Evolutionary conservation across 768 basidiomycete genomes (phyloP).

Genomic region (Pleurotus sapidus): DNA sequence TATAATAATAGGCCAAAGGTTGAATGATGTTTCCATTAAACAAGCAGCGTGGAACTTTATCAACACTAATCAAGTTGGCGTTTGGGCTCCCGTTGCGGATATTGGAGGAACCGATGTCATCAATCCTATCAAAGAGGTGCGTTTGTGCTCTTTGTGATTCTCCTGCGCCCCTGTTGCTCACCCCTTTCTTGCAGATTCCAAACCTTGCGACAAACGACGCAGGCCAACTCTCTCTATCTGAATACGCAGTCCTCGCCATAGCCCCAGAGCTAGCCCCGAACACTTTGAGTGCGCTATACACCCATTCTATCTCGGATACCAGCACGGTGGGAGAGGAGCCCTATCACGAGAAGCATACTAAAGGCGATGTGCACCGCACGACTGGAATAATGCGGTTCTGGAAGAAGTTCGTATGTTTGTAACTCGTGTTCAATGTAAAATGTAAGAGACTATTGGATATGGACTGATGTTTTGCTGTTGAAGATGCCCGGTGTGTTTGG

Average conservation of each 20-base stretch:
- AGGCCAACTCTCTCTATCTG: conserved; percentile 26
- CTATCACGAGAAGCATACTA: too few species aligned
- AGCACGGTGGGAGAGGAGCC: neutral
- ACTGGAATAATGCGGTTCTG: neutral
- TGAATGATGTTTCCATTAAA: conserved; percentile 27
- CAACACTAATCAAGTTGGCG: conserved; percentile 27
- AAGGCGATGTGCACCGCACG: neutral
- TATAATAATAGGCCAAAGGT: conserved; percentile 19
- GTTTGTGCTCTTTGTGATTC: conserved; percentile 16
- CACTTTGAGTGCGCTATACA: neutral
- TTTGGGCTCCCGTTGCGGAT: conserved; percentile 33
- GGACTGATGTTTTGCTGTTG: too few species aligned
- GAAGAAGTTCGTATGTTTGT: too few species aligned
- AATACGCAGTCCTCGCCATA: conserved; percentile 34
- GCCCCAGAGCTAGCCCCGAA: conserved; percentile 29
- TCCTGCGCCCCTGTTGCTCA: neutral
- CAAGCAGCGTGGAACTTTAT: conserved; percentile 33
- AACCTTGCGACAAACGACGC: conserved; percentile 35
- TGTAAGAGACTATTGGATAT: too few species aligned
- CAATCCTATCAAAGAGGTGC: conserved; percentile 39
- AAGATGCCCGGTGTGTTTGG: too few species aligned
- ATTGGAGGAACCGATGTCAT: conserved; percentile 45
- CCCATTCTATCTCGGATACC: neutral
- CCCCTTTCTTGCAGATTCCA: conserved; percentile 20
- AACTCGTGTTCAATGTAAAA: too few species aligned